Evolutionary conservation across 139 green algal genomes (phyloP).

Genomic region (Chlorella sp.): DNA sequence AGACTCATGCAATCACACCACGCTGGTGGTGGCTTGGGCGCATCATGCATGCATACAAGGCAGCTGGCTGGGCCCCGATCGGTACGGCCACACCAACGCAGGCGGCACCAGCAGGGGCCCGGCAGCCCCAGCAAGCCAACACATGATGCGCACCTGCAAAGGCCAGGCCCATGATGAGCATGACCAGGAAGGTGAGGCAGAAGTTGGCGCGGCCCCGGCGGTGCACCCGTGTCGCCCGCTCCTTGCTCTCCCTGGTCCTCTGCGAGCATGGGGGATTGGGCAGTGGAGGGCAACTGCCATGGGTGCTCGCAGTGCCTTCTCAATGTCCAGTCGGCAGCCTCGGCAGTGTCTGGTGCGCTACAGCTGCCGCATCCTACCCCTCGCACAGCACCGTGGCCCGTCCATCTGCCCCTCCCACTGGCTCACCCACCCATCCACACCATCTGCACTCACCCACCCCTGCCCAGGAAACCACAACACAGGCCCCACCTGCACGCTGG

Average conservation of each 20-base stretch:
- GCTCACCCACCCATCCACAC: background rate
- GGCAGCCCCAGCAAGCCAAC: too few species aligned
- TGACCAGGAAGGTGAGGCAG: conserved; percentile 51
- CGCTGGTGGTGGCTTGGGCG: too few species aligned
- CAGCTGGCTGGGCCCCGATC: too few species aligned
- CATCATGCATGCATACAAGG: too few species aligned
- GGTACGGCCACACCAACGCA: background rate
- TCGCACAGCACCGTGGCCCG: too few species aligned
- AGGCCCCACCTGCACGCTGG: conserved; percentile 24
- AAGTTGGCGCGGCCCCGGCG: conserved; percentile 40
- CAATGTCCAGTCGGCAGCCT: background rate
- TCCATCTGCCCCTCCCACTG: too few species aligned
- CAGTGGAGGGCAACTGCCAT: background rate
- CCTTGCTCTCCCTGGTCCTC: conserved; percentile 19
- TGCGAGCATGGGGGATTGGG: background rate
- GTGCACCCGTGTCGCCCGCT: conserved; percentile 21
- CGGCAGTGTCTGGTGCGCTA: too few species aligned
- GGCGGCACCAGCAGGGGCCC: background rate
- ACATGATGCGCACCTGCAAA: conserved; percentile 34
- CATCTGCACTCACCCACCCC: background rate
- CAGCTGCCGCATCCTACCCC: too few species aligned
- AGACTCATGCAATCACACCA: too few species aligned
- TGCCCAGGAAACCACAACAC: background rate
- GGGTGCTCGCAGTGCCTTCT: background rate
- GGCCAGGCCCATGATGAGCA: conserved; percentile 40